A percentile compares a stretch with the other conserved stretches of the same genome.
Conservation (phyloP, 1,284 basidiomycete species). For the Ganoderma sp. region DNA sequence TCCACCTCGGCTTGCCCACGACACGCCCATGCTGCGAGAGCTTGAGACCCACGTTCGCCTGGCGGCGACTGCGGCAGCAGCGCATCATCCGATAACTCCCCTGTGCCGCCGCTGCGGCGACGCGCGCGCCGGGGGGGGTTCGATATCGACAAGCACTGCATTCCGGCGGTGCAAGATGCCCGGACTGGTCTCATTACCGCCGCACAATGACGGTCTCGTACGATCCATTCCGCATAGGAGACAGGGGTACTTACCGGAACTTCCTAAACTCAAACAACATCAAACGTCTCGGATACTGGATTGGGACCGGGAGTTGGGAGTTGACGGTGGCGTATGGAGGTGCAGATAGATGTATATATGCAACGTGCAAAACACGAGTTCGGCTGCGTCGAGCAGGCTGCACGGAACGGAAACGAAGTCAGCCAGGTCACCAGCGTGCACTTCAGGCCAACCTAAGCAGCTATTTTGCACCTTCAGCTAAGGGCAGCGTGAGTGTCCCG, state of each 20-base stretch:
- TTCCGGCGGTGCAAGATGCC: background rate
- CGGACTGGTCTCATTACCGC: background rate
- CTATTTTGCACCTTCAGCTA: background rate
- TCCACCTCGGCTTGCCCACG: background rate
- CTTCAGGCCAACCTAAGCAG: too few species aligned
- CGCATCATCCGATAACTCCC: background rate
- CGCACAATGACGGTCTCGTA: background rate
- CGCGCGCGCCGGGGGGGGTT: background rate
- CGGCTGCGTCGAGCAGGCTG: background rate
- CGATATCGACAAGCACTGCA: background rate
- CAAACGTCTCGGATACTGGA: background rate
- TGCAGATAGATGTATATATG: background rate
- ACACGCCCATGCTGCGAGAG: background rate
- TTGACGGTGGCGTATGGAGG: background rate
- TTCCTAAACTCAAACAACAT: background rate
- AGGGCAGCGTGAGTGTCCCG: background rate
- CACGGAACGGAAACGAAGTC: background rate
- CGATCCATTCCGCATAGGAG: background rate
- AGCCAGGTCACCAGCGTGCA: background rate
- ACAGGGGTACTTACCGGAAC: background rate
- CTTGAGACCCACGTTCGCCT: background rate
- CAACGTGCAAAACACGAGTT: constrained; percentile 2
- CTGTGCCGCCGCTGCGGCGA: background rate
- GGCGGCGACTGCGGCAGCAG: background rate
- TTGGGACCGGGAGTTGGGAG: background rate